Evolutionary conservation across 352 stramenopile species (phyloP), one percentile per base, ranked within the genome.

Genomic region (Pythium phragmitis): DNA sequence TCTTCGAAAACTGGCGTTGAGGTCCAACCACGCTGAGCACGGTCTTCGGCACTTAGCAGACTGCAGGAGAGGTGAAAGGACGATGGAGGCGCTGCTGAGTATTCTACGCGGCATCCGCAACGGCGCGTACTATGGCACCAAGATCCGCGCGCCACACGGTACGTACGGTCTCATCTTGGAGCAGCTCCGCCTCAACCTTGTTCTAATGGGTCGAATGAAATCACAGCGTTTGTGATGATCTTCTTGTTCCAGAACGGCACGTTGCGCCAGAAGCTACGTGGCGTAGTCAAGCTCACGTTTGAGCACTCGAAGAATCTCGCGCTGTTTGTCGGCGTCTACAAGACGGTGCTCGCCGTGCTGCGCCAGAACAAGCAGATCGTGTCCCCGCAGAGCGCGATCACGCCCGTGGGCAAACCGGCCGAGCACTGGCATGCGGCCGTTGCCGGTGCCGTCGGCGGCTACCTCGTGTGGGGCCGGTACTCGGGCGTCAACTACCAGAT

Each of bases 401-500:
- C 69, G 39, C 42, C 51, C n/a, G 70, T 89, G 39, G 79, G 85
- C 26, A 91, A 92, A 71, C 87, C 87, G 8, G 75, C 80, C 2
- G 73, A 65, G 9, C 85, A 87, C 49, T 93, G 82, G 85, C 84
- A 96, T 67, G 85, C 87, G 37, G 82, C 84, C 1, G 78, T 93
- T 23, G 87, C 85, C 7, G 87, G 87, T 26, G 85, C 71, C 19
- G 68, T 94, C 26, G 87, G 83, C 45, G 87, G 85, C 28, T 93
- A 95, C 70, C 61, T 94, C 42, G 75, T 95, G 19, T 96, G 88
- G 88, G 86, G 82, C 2, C 82, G 82, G 26, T 95, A 96, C 73
- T 91, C 85, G 34, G 68, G 82, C 56, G 85, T 96, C 50, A 96
- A 96, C 75, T 94, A 88, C 73, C 88, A 96, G 75, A 94, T 96